Evolutionary conservation across 176 grass and related monocot species (phyloP).

Genomic region (Secale cereale): DNA sequence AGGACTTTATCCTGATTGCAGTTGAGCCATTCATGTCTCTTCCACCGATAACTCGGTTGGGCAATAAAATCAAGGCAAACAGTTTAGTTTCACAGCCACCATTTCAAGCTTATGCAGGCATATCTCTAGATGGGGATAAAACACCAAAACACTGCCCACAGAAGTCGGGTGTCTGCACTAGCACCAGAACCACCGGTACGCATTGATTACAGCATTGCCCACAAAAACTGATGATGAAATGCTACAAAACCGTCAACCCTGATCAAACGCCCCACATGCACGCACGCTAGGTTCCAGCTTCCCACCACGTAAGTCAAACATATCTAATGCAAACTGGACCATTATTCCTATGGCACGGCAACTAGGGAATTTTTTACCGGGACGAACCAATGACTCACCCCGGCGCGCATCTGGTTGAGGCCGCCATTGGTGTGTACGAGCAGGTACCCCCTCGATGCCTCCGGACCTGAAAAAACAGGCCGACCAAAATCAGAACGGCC

Average conservation of each 20-base stretch:
- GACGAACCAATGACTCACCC: slow-evolving; percentile 46
- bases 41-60: not conserved
- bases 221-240: slow-evolving; percentile 4
- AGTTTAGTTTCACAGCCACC: not conserved
- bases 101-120: not conserved
- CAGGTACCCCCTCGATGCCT: slow-evolving; percentile 61
- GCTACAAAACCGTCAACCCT: slow-evolving; percentile 8
- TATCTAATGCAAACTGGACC: slow-evolving; percentile 18
- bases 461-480: slow-evolving; percentile 43
- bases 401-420: slow-evolving; percentile 96
- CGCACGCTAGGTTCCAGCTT: not conserved
- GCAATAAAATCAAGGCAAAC: slow-evolving; percentile 1
- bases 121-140: not conserved
- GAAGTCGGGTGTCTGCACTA: not conserved
- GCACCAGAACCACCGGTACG: not conserved
- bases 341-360: slow-evolving; percentile 20
- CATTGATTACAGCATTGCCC: not conserved
- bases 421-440: slow-evolving; percentile 91
- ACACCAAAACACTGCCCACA: not conserved
- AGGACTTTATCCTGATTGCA: not conserved
- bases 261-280: slow-evolving; percentile 37
- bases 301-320: slow-evolving; percentile 21
- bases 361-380: not conserved
- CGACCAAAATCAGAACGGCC: slow-evolving; percentile 6
- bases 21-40: not conserved